Evolutionary conservation across 345 rosid species (phyloP).

Genomic region (Gossypium herbaceum): DNA sequence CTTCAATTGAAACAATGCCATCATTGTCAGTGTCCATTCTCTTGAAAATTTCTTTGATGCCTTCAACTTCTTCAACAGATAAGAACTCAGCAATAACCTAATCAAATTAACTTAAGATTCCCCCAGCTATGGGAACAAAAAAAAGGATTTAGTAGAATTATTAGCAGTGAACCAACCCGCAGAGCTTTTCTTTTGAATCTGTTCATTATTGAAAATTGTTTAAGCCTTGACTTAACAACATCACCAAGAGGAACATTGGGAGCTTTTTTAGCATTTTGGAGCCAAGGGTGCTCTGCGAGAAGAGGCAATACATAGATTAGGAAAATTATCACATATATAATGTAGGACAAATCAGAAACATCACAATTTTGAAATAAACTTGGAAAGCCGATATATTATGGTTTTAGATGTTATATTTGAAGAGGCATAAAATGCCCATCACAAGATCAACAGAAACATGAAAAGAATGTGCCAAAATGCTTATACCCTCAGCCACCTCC

Average conservation of each 20-base stretch:
- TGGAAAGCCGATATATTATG: background rate
- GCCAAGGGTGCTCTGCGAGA: constrained; percentile 89
- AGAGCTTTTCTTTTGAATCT: constrained; percentile 99
- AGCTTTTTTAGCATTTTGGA: constrained; percentile 95
- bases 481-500: background rate
- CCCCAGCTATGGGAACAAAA: background rate
- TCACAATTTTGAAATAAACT: background rate
- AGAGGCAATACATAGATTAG: constrained; percentile 18
- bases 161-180: constrained; percentile 57
- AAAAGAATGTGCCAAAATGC: background rate
- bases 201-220: constrained; percentile 99
- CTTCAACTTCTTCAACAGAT: constrained; percentile 85
- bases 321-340: constrained; percentile 1
- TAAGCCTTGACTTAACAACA: constrained; percentile 92
- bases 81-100: constrained; percentile 98
- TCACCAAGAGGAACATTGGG: constrained; percentile 97
- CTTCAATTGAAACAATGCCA: constrained; percentile 82
- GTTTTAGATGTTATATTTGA: background rate
- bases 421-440: background rate
- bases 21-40: constrained; percentile 90
- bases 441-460: background rate
- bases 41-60: constrained; percentile 86
- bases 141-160: constrained; percentile 3
- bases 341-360: constrained; percentile 1
- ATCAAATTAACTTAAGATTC: constrained; percentile 9